A percentile compares a stretch with the other conserved stretches of the same genome.
Conservation (phyloP, 169 alveolate genomes). For the Eimeria acervulina region DNA sequence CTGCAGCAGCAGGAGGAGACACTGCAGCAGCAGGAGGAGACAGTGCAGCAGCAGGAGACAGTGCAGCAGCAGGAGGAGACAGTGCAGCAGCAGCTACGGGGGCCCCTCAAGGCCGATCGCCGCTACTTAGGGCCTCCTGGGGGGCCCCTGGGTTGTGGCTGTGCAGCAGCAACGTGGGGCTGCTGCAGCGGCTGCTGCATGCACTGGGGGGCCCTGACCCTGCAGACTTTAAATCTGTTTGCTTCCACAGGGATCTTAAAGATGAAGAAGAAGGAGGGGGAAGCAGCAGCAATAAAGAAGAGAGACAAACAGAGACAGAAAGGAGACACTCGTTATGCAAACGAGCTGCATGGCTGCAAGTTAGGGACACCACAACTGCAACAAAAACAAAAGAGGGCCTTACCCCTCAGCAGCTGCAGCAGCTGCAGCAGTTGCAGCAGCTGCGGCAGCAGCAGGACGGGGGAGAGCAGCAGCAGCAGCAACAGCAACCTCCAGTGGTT, state of each 20-base stretch:
- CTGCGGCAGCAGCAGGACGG: not conserved
- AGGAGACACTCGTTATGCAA: not conserved
- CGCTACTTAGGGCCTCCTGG: constrained; percentile 31
- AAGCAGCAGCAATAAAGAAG: not conserved
- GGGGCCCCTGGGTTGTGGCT: constrained; percentile 47
- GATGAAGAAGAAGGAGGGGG: too few species aligned
- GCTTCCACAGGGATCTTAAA: not conserved
- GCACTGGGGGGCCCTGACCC: constrained; percentile 24
- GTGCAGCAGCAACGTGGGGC: not conserved
- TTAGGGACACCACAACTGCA: not conserved
- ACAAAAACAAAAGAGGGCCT: too few species aligned
- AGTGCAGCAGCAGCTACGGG: not conserved
- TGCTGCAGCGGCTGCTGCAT: not conserved
- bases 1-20: not conserved
- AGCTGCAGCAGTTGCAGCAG: not conserved
- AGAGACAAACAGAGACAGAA: not conserved
- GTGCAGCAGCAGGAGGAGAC: not conserved
- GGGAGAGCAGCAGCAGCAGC: constrained; percentile 30
- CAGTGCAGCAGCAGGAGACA: not conserved
- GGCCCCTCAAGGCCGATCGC: not conserved
- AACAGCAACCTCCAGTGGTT: not conserved
- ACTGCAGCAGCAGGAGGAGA: not conserved
- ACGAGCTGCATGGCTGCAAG: not conserved
- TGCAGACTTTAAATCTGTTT: not conserved
- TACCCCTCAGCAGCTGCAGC: too few species aligned